Conservation (phyloP, 2,329 filamentous ascomycete genomes). For the Bipolaris victoriae region DNA sequence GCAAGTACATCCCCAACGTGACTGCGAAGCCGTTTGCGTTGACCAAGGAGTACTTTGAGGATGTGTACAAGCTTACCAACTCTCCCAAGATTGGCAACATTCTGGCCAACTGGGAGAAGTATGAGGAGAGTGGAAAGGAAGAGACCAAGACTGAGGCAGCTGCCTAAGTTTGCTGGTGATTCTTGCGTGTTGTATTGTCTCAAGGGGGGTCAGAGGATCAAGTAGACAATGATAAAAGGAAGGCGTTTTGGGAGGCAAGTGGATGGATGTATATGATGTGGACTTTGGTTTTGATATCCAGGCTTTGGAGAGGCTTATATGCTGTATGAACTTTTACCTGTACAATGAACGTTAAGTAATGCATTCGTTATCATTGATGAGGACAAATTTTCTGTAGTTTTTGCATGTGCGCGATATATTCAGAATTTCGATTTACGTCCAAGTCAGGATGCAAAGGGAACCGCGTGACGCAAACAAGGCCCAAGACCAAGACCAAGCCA, state of each 20-base stretch:
- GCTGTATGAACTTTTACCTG: not conserved
- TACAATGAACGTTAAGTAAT: conserved; percentile 6
- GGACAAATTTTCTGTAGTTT: not conserved
- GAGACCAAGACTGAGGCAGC: conserved; percentile 30
- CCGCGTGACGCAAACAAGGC: too few species aligned
- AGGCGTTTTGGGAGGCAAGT: conserved; percentile 5
- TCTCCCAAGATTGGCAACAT: conserved; percentile 75
- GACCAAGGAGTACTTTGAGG: conserved; percentile 99
- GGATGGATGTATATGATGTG: not conserved
- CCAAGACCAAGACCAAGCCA: too few species aligned
- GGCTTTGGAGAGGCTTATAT: conserved; percentile 3
- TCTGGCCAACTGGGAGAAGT: conserved; percentile 74
- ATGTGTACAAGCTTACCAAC: conserved; percentile 94
- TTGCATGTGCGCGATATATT: not conserved
- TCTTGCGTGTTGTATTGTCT: not conserved
- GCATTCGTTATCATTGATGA: conserved; percentile 1
- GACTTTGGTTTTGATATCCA: conserved; percentile 12
- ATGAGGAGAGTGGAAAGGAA: conserved; percentile 51
- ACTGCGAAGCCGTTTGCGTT: conserved; percentile 94
- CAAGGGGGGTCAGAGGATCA: not conserved
- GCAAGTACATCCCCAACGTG: conserved; percentile 99
- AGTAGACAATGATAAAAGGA: not conserved
- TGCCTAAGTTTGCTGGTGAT: conserved; percentile 17
- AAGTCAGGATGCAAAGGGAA: too few species aligned
- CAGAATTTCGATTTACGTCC: too few species aligned